Evolutionary conservation across 1,284 basidiomycete genomes (phyloP).

Genomic region (Heterobasidion parviporum): DNA sequence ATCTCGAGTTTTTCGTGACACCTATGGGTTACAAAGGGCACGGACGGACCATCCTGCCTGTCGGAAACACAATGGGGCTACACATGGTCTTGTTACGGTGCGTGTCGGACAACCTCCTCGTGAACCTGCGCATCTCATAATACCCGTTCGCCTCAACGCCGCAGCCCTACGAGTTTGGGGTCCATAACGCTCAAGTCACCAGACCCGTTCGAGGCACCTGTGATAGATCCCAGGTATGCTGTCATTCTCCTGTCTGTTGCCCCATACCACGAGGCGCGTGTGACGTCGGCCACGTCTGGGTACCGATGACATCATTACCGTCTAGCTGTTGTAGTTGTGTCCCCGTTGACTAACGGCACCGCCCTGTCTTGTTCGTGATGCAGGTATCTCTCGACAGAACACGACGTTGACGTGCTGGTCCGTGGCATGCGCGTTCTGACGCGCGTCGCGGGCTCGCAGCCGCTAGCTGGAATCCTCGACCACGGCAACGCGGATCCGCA

Average conservation of each 20-base stretch:
- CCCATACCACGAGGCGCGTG: no score
- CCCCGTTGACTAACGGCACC: not conserved
- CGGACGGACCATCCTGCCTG: constrained; percentile 10
- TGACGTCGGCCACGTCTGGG: no score
- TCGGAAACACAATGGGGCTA: constrained; percentile 20
- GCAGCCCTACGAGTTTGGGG: constrained; percentile 36
- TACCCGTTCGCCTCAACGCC: not conserved
- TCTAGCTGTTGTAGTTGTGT: not conserved
- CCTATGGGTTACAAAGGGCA: constrained; percentile 35
- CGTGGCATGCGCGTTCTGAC: constrained; percentile 43
- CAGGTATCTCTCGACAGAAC: constrained; percentile 48
- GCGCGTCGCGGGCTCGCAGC: constrained; percentile 41
- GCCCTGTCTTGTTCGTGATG: not conserved
- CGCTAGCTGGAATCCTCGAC: constrained; percentile 41
- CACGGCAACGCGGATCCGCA: constrained; percentile 17
- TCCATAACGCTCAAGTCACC: constrained; percentile 29
- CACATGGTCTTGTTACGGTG: constrained; percentile 23
- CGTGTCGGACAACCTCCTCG: not conserved
- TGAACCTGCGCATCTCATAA: not conserved
- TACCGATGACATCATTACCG: not conserved
- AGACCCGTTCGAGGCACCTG: constrained; percentile 32
- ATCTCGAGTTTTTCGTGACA: constrained; percentile 50
- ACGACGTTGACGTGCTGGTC: constrained; percentile 47
- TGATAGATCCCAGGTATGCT: constrained; percentile 35
- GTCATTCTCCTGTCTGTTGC: not conserved